A percentile compares a stretch with the other conserved stretches of the same genome.
Evolutionary conservation across 495 filamentous ascomycete species (phyloP).

Genomic region (Penicillium coprophilum): DNA sequence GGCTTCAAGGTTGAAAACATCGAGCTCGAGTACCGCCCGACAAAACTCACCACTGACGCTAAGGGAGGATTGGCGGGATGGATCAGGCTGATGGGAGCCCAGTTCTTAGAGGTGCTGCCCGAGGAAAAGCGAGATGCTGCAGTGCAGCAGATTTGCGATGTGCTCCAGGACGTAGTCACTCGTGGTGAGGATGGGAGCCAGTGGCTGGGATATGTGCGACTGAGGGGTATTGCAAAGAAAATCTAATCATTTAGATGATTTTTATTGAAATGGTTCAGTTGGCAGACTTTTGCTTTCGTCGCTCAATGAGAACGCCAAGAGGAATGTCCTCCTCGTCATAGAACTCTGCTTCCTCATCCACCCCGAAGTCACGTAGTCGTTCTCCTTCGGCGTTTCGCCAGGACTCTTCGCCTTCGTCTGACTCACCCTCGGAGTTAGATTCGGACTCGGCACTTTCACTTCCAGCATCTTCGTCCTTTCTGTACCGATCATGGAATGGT

Average conservation of each 20-base stretch:
- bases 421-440: conserved; percentile 29
- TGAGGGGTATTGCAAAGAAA: conserved; percentile 41
- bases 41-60: conserved; percentile 52
- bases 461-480: conserved; percentile 26
- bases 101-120: conserved; percentile 54
- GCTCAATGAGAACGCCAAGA: conserved; percentile 48
- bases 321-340: conserved; percentile 82
- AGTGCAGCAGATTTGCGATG: conserved; percentile 57
- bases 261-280: background rate
- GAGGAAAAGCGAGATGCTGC: conserved; percentile 52
- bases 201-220: conserved; percentile 67
- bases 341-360: conserved; percentile 79
- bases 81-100: conserved; percentile 65
- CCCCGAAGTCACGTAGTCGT: conserved; percentile 81
- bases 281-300: conserved; percentile 19
- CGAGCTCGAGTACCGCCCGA: conserved; percentile 67
- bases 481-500: conserved; percentile 51
- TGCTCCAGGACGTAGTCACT: conserved; percentile 56
- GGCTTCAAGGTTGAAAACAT: conserved; percentile 62
- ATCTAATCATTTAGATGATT: background rate
- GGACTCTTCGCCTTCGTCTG: conserved; percentile 54
- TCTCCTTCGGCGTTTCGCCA: conserved; percentile 91
- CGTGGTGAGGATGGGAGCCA: conserved; percentile 56
- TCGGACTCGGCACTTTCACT: conserved; percentile 36
- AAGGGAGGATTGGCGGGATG: conserved; percentile 59